phyloP scores from a whole-genome alignment of 2,329 filamentous ascomycete species.

The Chrysoporthe austroafricana region DNA sequence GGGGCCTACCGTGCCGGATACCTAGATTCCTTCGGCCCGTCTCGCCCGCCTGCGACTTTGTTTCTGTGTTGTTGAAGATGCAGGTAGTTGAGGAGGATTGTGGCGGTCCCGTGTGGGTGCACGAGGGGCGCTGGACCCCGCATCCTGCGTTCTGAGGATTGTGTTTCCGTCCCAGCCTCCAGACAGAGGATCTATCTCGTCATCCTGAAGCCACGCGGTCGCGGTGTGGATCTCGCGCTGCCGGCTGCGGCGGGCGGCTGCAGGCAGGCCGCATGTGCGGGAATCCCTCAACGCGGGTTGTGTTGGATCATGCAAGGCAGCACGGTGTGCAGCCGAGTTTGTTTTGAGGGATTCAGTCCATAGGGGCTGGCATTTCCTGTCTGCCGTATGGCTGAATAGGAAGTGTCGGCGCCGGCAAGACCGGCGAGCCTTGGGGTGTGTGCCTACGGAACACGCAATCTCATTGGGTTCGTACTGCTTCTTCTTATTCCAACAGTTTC shows the following conservation, averaged over 20 bases:
- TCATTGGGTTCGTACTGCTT: neutral
- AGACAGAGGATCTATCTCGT: neutral
- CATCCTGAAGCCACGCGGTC: neutral
- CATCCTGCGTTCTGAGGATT: neutral
- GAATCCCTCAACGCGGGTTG: neutral
- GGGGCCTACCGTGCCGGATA: too few relatives aligned
- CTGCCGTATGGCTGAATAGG: neutral
- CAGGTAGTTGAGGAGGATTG: neutral
- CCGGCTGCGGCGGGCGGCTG: neutral
- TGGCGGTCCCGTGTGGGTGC: constrained; percentile 1
- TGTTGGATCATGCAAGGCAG: neutral
- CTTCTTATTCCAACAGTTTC: neutral
- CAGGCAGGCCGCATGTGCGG: neutral
- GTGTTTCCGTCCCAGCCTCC: neutral
- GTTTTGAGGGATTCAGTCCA: neutral
- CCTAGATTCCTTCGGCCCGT: neutral
- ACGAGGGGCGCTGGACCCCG: neutral
- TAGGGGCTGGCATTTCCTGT: neutral
- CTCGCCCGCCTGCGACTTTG: neutral
- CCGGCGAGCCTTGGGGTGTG: neutral
- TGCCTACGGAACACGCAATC: neutral
- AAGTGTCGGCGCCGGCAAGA: neutral
- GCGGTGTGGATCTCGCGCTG: neutral
- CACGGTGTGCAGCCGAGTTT: neutral
- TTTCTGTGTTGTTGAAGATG: too few relatives aligned